phyloP scores from a whole-genome alignment of 169 alveolate genomes.

The Babesia gibsoni region DNA sequence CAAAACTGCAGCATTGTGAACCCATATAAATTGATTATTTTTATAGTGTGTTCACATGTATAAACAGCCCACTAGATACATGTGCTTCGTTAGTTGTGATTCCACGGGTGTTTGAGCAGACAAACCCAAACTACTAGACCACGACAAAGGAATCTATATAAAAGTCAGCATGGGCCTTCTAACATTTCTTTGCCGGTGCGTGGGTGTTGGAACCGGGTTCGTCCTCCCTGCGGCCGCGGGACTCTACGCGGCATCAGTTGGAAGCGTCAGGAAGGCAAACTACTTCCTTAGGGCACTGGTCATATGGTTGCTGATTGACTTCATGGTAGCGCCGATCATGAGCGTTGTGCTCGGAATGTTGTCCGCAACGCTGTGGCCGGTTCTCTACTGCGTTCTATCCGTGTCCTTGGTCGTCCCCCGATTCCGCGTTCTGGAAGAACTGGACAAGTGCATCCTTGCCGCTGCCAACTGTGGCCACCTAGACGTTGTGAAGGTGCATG shows the following conservation, averaged over 20 bases:
- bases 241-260: constrained; percentile 37
- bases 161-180: constrained; percentile 8
- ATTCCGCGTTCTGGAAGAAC: constrained; percentile 9
- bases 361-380: constrained; percentile 49
- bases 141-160: too few species aligned
- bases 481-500: too few species aligned
- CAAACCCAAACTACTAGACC: too few species aligned
- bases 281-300: constrained; percentile 43
- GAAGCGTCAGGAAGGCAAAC: constrained; percentile 40
- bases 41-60: too few species aligned
- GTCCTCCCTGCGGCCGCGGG: constrained; percentile 53
- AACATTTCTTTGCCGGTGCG: constrained; percentile 24
- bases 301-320: constrained; percentile 41
- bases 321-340: constrained; percentile 38
- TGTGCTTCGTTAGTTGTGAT: too few species aligned
- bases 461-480: constrained; percentile 10
- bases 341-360: constrained; percentile 5
- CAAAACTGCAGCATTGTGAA: too few species aligned
- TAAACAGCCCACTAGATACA: too few species aligned
- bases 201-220: constrained; percentile 56
- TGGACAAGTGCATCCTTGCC: constrained; percentile 22
- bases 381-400: constrained; percentile 27
- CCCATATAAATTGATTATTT: too few species aligned
- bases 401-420: constrained; percentile 44
- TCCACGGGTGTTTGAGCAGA: too few species aligned